A percentile compares a stretch with the other conserved stretches of the same genome.
These are phyloP conservation scores for Brettanomyces nanus DNA, from an alignment of 805 yeast species.

Conservation along the genomic window DNA sequence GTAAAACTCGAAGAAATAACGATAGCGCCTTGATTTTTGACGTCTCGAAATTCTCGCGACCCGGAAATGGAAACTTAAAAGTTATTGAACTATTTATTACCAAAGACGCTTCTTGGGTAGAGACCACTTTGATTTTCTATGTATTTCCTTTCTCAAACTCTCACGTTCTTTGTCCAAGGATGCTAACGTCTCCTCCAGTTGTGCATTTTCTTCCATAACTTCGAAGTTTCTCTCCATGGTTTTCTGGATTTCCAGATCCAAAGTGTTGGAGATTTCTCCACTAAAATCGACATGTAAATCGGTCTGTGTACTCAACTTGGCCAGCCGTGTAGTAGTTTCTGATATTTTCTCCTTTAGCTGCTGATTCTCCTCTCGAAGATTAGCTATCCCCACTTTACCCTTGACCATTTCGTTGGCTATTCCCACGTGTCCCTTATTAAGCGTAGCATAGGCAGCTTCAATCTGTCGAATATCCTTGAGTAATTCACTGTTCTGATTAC, in stretches of 20 bases:
- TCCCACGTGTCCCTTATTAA: conserved; percentile 77
- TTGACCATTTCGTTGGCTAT: conserved; percentile 83
- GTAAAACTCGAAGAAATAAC: too few species aligned
- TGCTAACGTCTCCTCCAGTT: conserved; percentile 44
- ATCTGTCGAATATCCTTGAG: conserved; percentile 65
- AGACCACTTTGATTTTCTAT: background rate
- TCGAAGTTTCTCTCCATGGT: conserved; percentile 56
- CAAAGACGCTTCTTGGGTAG: background rate
- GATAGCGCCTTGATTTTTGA: too few species aligned
- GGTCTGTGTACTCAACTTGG: conserved; percentile 24
- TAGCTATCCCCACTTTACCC: conserved; percentile 68
- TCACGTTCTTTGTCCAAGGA: conserved; percentile 31
- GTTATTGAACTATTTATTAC: too few species aligned
- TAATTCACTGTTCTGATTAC: conserved; percentile 61
- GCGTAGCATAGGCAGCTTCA: conserved; percentile 57
- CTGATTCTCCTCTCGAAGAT: conserved; percentile 64
- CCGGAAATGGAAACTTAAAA: too few species aligned
- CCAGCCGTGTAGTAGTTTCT: conserved; percentile 35
- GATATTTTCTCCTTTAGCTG: conserved; percentile 44
- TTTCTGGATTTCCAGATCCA: conserved; percentile 44
- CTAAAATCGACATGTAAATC: conserved; percentile 20
- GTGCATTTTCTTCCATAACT: conserved; percentile 56
- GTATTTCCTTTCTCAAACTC: conserved; percentile 19
- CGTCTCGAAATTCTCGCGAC: too few species aligned
- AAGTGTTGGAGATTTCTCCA: conserved; percentile 23